These are phyloP conservation scores for Nothophaeocryptopus gaeumannii DNA, from an alignment of 2,329 filamentous ascomycete genomes.

Conservation along the genomic window DNA sequence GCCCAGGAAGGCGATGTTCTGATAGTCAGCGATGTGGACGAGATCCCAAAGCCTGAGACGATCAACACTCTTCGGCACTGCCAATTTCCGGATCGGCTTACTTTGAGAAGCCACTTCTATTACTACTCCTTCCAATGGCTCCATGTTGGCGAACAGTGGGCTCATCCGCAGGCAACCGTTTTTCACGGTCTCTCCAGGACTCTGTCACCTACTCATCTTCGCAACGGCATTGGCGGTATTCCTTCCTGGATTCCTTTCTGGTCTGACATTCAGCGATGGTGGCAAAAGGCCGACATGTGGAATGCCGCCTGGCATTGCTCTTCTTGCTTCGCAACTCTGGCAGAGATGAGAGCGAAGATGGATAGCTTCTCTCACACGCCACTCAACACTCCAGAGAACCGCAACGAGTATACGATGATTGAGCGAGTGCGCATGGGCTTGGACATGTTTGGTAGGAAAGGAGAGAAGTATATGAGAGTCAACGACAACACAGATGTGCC, in stretches of 20 bases:
- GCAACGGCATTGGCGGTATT: slow-evolving; percentile 39
- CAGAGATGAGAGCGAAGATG: slow-evolving; percentile 57
- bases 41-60: slow-evolving; percentile 48
- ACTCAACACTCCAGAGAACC: slow-evolving; percentile 52
- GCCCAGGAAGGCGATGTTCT: slow-evolving; percentile 52
- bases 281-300: slow-evolving; percentile 46
- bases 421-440: slow-evolving; percentile 51
- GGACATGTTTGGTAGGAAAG: slow-evolving; percentile 55
- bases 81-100: slow-evolving; percentile 27
- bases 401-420: slow-evolving; percentile 50
- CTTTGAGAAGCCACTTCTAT: slow-evolving; percentile 30
- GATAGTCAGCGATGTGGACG: slow-evolving; percentile 60
- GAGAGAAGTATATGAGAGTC: slow-evolving; percentile 49
- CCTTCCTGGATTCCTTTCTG: slow-evolving; percentile 13
- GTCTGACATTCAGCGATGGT: slow-evolving; percentile 21
- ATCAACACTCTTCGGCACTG: slow-evolving; percentile 28
- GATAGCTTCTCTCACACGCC: slow-evolving; percentile 55
- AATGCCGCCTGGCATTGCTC: slow-evolving; percentile 63
- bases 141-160: slow-evolving; percentile 45
- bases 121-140: slow-evolving; percentile 34
- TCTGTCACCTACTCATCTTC: slow-evolving; percentile 54
- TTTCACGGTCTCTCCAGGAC: slow-evolving; percentile 50
- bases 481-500: slow-evolving; percentile 55
- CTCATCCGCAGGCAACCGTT: slow-evolving; percentile 59
- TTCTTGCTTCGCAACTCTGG: slow-evolving; percentile 57